Evolutionary conservation across 495 filamentous ascomycete genomes (phyloP), one percentile per base, ranked within the genome.

Genomic region (Aspergillus cavernicola): DNA sequence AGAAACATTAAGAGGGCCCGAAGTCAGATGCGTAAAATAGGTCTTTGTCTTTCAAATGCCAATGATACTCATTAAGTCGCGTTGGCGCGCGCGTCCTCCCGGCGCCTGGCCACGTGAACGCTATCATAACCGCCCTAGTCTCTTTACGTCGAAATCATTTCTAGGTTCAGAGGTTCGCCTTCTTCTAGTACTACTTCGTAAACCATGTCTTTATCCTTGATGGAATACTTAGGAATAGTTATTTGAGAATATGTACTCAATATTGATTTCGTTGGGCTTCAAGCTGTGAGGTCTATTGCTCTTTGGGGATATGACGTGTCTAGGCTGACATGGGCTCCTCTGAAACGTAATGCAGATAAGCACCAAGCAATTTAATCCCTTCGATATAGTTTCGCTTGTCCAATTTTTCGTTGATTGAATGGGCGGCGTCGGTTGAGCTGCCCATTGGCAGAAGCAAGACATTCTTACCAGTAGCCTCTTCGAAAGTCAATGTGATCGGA

Each of bases 401-500:
- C 35, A 99, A 79, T 77, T 99, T 99, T 78, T 99, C 93, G 66
- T 99, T 99, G 67, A 96, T 88, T 28, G 87, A 92, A 72, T 99
- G 93, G 20, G 93, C 93, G 43, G 88, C 92, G 76, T 99, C 93
- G 18, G 93, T 97, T 9, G 86, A 90, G 70, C 87, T 95, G 16
- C 93, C 93, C 92, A 99, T 97, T 8, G 93, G 93, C 49, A 99
- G 69, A 51, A 99, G 77, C 52, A 99, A 70, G 35, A 97, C 92
- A 66, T 97, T 99, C 83, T 99, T 99, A 56, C 90, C 89, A n/a
- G 92, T 96, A 16, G 92, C 90, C 74, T 97, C 84, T 76, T 99
- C 92, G 65, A 99, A 97, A 7, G 90, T 97, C 66, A 99, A 74
- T 9, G 93, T 97, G 28, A 99, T 88, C 0, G 93, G 93, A 62